These are phyloP conservation scores for Lasiodiplodia sp. DNA, from an alignment of 2,329 filamentous ascomycete genomes.

Conservation along the genomic window DNA sequence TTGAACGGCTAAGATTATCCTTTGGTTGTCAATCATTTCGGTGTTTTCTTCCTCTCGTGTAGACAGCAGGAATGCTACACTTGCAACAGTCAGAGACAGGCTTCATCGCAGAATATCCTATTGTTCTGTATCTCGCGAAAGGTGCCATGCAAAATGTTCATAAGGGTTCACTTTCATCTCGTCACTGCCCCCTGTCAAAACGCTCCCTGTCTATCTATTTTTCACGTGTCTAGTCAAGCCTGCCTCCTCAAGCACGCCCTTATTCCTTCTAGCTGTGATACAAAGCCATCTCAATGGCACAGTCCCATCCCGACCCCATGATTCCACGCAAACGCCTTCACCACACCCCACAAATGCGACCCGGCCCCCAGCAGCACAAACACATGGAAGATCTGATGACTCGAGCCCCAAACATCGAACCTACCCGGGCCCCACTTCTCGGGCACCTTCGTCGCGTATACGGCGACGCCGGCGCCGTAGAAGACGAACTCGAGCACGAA, in stretches of 20 bases:
- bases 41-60: not conserved
- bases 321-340: conserved; percentile 37
- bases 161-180: no score
- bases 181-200: no score
- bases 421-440: conserved; percentile 52
- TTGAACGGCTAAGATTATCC: not conserved
- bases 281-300: not conserved
- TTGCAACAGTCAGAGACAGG: not conserved
- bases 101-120: not conserved
- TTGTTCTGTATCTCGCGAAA: not conserved
- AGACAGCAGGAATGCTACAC: not conserved
- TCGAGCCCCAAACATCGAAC: conserved; percentile 58
- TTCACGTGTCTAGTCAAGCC: not conserved
- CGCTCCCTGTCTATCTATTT: not conserved
- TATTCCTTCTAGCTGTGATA: not conserved
- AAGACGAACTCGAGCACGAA: conserved; percentile 48
- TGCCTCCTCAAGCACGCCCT: not conserved
- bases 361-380: conserved; percentile 42
- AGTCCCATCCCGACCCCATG: conserved; percentile 9
- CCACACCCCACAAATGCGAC: conserved; percentile 44
- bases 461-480: conserved; percentile 49
- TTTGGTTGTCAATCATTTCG: not conserved
- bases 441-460: conserved; percentile 53
- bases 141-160: not conserved
- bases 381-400: conserved; percentile 59